Base-by-base conservation (phyloP, 805 yeast genomes). In the Metschnikowia lunata region DNA sequence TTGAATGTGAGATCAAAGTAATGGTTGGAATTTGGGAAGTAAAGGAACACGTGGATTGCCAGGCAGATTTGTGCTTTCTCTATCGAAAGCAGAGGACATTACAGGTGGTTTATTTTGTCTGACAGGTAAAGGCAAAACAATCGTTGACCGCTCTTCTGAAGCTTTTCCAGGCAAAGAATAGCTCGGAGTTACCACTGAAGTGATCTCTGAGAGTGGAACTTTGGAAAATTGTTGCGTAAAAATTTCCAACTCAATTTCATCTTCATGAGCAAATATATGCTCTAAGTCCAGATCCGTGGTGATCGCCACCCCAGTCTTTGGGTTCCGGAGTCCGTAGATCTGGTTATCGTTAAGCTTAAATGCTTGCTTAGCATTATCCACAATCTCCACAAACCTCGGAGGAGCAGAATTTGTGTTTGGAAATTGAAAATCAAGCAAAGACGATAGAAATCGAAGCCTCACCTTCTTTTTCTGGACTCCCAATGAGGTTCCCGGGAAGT, bases 351-450 rank as follows among this genome's bases (percentile, higher is more conserved):
- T 47, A 27, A 69, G 64, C 29, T 77, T 75, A 61, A 90, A 90
- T 23, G 90, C 85, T 40, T 74, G 69, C 43, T 79, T 79, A 12
- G 88, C 88, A 59, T 88, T 89, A 45, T 85, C 86, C 10, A 88
- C 55, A n/a, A 90, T 64, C 62, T 90, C 98, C 27, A 74, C 57
- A 33, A 82, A 66, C 0, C 93, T 83, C 2, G 98, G 98, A 7
- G 95, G 84, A 0, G 95, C 84, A 36, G 84, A 78, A 50, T 80
- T 78, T 37, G 72, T 62, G 5, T 80, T 72, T 11, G 85, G 79
- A 61, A 76, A 90, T 3, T 79, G 75, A 56, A 90, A 84, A 36
- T 81, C 76, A 42, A 89, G 74, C 26, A 67, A 69, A 30, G 77
- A 74, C 7, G 75, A 67, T 11, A 78, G 72, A 57, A 78, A 85